A percentile compares a stretch with the other conserved stretches of the same genome.
Evolutionary conservation across 2,329 filamentous ascomycete genomes (phyloP).

Genomic region (Aspergillus transmontanensis): DNA sequence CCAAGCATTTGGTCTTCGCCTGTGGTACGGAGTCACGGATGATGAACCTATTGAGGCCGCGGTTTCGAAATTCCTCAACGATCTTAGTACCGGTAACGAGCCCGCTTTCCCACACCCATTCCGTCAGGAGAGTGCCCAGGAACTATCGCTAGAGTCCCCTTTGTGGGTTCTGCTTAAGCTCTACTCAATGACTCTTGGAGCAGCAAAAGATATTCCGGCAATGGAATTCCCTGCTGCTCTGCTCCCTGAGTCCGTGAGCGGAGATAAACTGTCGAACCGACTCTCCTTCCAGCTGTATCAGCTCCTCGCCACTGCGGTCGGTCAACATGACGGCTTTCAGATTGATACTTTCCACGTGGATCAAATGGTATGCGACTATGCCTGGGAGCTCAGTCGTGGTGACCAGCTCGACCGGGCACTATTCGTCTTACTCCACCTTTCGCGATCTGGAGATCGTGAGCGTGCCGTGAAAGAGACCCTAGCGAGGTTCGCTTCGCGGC

Average conservation of each 20-base stretch:
- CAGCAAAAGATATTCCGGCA: slow-evolving; percentile 36
- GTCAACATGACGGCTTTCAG: slow-evolving; percentile 53
- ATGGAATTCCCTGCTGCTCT: slow-evolving; percentile 67
- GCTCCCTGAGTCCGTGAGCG: slow-evolving; percentile 73
- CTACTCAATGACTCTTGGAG: slow-evolving; percentile 58
- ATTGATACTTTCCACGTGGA: slow-evolving; percentile 65
- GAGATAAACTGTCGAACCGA: slow-evolving; percentile 73
- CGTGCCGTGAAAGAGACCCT: slow-evolving; percentile 73
- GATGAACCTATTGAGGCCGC: slow-evolving; percentile 72
- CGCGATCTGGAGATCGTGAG: slow-evolving; percentile 62
- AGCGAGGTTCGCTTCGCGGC: slow-evolving; percentile 68
- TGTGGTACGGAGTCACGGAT: slow-evolving; percentile 80
- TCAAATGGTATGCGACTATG: slow-evolving; percentile 66
- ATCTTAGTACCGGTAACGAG: slow-evolving; percentile 72
- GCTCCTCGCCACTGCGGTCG: slow-evolving; percentile 54
- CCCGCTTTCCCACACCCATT: slow-evolving; percentile 69
- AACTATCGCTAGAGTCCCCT: slow-evolving; percentile 69
- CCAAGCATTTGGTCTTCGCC: slow-evolving; percentile 84
- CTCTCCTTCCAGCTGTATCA: slow-evolving; percentile 84
- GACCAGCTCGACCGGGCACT: slow-evolving; percentile 70
- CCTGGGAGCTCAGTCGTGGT: slow-evolving; percentile 52
- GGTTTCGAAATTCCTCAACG: slow-evolving; percentile 71
- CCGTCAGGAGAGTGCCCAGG: slow-evolving; percentile 64
- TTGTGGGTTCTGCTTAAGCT: slow-evolving; percentile 86
- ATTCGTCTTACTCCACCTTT: slow-evolving; percentile 79